Evolutionary conservation across 805 yeast species (phyloP), one percentile per base, ranked within the genome.

Genomic region (Zygoascus biomembranicola): DNA sequence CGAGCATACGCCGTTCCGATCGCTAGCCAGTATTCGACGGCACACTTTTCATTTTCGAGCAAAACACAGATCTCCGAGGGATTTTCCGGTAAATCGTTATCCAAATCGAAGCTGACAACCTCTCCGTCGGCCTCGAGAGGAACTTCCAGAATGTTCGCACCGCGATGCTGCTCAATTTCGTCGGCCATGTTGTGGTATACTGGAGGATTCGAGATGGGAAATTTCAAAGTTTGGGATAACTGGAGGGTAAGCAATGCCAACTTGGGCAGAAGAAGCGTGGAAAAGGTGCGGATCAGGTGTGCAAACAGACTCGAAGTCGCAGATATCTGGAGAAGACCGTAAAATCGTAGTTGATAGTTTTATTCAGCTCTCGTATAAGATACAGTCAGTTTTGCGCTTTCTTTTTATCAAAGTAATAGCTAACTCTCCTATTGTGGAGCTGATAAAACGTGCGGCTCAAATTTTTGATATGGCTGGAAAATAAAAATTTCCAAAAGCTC

Each of bases 41-140:
- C 81, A 49, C 92, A 84, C 53, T 79, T 80, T 70, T 94, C 98
- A 59, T 86, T 87, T 57, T 86, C 85, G 57, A 94, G 73, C 57
- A 92, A 77, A 28, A 80, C 78, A 59, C 86, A 81, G 57, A 94
- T 75, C 64, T 94, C 98, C 46, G 81, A 77, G 4, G 96, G 87
- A 66, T 92, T 96, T 20, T 87, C 96, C 4, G 96, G 95, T 53
- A 90, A 74, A 64, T 92, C 98, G 37, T 82, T 81, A 51, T 78
- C 78, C 55, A 86, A 76, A 63, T 90, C 92, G 60, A 94, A 80
- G 51, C 88, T 85, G 58, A 92, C 96, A 57, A 88, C 86, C 70
- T 90, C 96, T 62, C 85, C 87, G 54, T 84, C 82, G 18, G 57
- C 60, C 53, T 78, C 85, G 65, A 89, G 73, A 44, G 96, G 97